A percentile compares a stretch with the other conserved stretches of the same genome.
These are phyloP conservation scores for Syzygium jambos DNA, from an alignment of 345 rosid genomes.

Conservation along the genomic window DNA sequence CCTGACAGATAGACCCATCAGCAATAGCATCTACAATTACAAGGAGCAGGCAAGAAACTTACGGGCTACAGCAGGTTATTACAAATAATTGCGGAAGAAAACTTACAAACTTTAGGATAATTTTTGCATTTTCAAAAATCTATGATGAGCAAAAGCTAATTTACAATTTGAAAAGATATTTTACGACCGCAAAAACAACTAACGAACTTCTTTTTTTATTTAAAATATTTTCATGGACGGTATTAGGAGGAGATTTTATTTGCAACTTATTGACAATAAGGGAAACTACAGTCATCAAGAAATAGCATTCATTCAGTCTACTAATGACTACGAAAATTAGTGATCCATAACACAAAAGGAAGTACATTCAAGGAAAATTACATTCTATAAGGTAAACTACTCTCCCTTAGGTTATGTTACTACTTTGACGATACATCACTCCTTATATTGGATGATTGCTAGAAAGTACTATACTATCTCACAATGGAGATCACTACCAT, in stretches of 20 bases:
- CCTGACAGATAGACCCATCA: not conserved
- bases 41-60: accelerated
- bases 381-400: not conserved
- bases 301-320: not conserved
- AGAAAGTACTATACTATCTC: not conserved
- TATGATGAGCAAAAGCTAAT: not conserved
- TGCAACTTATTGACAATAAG: not conserved
- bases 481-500: not conserved
- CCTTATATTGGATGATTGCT: too few relatives aligned
- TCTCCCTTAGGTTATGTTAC: not conserved
- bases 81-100: not conserved
- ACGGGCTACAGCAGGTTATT: not conserved
- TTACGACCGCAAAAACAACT: not conserved
- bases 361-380: not conserved
- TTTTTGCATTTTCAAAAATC: not conserved
- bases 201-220: not conserved
- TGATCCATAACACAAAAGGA: not conserved
- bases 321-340: not conserved
- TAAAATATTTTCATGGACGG: not conserved
- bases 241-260: too few relatives aligned
- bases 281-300: not conserved
- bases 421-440: too few relatives aligned
- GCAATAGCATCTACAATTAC: not conserved
- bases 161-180: not conserved
- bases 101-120: not conserved